These are phyloP conservation scores for Lactarius quietus DNA, from an alignment of 768 basidiomycete genomes.

Conservation along the genomic window DNA sequence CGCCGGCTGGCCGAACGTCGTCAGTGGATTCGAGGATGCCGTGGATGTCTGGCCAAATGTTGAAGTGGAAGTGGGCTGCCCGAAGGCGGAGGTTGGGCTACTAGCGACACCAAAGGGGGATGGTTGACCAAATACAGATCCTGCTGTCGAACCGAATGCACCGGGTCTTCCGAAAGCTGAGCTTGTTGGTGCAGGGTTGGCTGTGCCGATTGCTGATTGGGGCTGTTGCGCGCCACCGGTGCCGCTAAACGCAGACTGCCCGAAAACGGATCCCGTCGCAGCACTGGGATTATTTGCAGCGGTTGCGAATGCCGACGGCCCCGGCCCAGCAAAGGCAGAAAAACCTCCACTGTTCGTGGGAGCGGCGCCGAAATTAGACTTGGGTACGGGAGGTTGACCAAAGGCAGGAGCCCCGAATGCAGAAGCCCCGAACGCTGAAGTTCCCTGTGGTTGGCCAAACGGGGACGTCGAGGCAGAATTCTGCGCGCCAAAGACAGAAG, in stretches of 20 bases:
- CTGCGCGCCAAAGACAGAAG: conserved; percentile 38
- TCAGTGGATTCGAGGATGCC: background rate
- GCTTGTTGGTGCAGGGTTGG: conserved; percentile 28
- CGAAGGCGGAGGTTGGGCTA: conserved; percentile 10
- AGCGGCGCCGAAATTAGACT: conserved; percentile 13
- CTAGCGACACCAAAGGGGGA: conserved; percentile 7
- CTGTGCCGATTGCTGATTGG: conserved; percentile 23
- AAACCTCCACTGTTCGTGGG: conserved; percentile 15
- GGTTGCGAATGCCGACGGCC: conserved; percentile 23
- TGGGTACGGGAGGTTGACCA: conserved; percentile 28
- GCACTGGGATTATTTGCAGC: conserved; percentile 6
- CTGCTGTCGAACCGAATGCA: conserved; percentile 22
- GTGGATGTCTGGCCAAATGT: conserved; percentile 17
- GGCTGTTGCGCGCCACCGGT: conserved; percentile 7
- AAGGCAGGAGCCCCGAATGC: conserved; percentile 30
- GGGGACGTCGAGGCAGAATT: conserved; percentile 6
- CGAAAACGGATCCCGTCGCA: conserved; percentile 22
- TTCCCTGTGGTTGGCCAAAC: conserved; percentile 30
- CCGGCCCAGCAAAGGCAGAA: conserved; percentile 23
- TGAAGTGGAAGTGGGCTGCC: conserved; percentile 10
- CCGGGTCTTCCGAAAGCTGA: conserved; percentile 38
- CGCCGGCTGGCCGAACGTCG: conserved; percentile 27
- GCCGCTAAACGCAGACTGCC: conserved; percentile 29
- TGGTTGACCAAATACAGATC: conserved; percentile 38
- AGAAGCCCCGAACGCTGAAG: conserved; percentile 39